These are phyloP conservation scores for Harrya chromipes DNA, from an alignment of 768 basidiomycete species.

Conservation along the genomic window DNA sequence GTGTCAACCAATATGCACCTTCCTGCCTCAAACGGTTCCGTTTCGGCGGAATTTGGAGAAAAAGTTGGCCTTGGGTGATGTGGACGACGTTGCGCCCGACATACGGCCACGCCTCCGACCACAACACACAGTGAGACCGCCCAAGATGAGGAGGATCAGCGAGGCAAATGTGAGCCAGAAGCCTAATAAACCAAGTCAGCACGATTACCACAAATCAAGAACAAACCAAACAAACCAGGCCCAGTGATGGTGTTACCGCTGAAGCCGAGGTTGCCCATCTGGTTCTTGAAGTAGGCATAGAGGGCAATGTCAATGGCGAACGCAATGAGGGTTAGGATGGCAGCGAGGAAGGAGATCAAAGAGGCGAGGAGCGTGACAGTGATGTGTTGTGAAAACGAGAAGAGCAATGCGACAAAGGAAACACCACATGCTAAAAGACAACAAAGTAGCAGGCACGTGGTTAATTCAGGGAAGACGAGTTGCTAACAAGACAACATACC, in stretches of 20 bases:
- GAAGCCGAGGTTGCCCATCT: slow-evolving; percentile 47
- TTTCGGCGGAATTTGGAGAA: slow-evolving; percentile 40
- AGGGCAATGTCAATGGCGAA: slow-evolving; percentile 79
- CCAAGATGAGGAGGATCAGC: slow-evolving; percentile 60
- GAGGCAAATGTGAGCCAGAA: slow-evolving; percentile 76
- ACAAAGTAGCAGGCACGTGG: slow-evolving; percentile 1
- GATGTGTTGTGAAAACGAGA: slow-evolving; percentile 59
- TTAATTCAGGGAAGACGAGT: background rate
- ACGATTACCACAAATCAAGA: background rate
- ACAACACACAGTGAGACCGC: slow-evolving; percentile 68
- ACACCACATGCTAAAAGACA: slow-evolving; percentile 42
- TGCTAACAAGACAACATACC: slow-evolving; percentile 42
- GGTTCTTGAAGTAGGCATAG: slow-evolving; percentile 55
- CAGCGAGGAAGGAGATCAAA: slow-evolving; percentile 62
- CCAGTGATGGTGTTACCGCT: slow-evolving; percentile 51
- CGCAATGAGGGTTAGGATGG: slow-evolving; percentile 63
- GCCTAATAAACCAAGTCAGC: slow-evolving; percentile 35
- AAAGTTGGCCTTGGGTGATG: slow-evolving; percentile 27
- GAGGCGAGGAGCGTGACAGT: slow-evolving; percentile 42
- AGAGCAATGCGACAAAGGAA: slow-evolving; percentile 60
- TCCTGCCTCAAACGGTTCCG: slow-evolving; percentile 6
- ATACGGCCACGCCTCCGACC: slow-evolving; percentile 58
- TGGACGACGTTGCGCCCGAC: slow-evolving; percentile 33
- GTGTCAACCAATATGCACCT: background rate
- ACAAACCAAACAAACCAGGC: slow-evolving; percentile 47